phyloP scores from a whole-genome alignment of 2,329 filamentous ascomycete species.

The Tympanopsis confertula region DNA sequence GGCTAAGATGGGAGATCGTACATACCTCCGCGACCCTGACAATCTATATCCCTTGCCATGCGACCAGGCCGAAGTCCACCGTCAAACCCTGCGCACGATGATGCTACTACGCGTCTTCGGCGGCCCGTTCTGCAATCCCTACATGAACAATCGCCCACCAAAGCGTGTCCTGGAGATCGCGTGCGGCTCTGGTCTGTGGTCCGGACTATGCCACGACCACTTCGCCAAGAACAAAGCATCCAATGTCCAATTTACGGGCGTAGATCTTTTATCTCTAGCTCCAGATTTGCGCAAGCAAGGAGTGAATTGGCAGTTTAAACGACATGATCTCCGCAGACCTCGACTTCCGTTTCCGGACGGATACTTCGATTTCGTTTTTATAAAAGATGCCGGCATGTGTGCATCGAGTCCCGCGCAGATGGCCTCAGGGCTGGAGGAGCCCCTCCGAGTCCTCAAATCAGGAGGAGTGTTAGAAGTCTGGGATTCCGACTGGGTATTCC shows the following conservation, averaged over 20 bases:
- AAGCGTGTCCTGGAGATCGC: constrained; percentile 44
- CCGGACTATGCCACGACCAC: constrained; percentile 43
- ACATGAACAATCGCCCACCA: constrained; percentile 32
- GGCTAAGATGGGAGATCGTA: constrained; percentile 39
- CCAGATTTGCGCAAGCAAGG: constrained; percentile 44
- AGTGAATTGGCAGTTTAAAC: constrained; percentile 50
- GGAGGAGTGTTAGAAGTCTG: constrained; percentile 46
- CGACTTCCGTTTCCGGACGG: constrained; percentile 45
- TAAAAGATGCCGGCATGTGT: constrained; percentile 45
- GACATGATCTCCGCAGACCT: constrained; percentile 42
- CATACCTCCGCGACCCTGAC: constrained; percentile 39
- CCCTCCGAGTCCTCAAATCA: constrained; percentile 36
- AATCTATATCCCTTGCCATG: constrained; percentile 46
- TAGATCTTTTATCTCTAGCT: constrained; percentile 43
- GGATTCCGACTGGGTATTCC: constrained; percentile 46
- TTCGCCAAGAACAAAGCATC: constrained; percentile 32
- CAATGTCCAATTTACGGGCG: constrained; percentile 40
- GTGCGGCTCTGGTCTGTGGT: constrained; percentile 48
- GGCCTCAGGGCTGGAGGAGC: constrained; percentile 36
- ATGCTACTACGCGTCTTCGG: constrained; percentile 41
- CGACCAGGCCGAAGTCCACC: constrained; percentile 46
- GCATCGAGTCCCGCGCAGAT: constrained; percentile 31
- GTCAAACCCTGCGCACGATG: constrained; percentile 45
- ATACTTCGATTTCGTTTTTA: constrained; percentile 47
- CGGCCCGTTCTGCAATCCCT: constrained; percentile 38